Percentiles rank a stretch among this genome's conserved stretches.
phyloP scores from a whole-genome alignment of 495 filamentous ascomycete species.

The Xylaria intraflava region DNA sequence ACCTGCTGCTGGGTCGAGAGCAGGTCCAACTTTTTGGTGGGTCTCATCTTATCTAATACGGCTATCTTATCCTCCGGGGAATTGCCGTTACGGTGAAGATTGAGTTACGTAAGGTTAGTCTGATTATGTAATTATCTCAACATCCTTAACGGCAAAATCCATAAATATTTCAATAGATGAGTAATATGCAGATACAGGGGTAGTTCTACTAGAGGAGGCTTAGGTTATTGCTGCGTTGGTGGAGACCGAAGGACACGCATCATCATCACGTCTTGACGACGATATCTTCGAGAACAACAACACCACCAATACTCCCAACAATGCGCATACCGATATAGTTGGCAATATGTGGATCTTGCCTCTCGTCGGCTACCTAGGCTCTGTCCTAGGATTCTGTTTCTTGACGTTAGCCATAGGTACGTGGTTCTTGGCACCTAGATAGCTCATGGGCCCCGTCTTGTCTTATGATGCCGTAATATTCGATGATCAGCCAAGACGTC shows the following conservation, averaged over 20 bases:
- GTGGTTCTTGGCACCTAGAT: constrained; percentile 4
- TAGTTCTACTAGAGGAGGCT: too few relatives aligned
- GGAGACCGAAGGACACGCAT: neutral
- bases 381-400: constrained; percentile 84
- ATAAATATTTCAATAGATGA: too few relatives aligned
- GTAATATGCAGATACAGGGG: too few relatives aligned
- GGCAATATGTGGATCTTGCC: constrained; percentile 83
- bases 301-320: neutral
- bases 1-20: too few relatives aligned
- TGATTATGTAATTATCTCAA: too few relatives aligned
- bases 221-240: too few relatives aligned
- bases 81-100: neutral
- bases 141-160: too few relatives aligned
- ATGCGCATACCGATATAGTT: constrained; percentile 9
- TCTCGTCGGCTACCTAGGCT: constrained; percentile 79
- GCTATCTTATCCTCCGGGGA: constrained; percentile 17
- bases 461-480: neutral
- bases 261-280: neutral
- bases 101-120: neutral
- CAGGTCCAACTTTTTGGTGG: constrained; percentile 11
- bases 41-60: constrained; percentile 16
- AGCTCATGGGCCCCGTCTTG: neutral
- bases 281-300: neutral
- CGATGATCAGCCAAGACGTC: neutral
- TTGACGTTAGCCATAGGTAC: constrained; percentile 89